Evolutionary conservation across 805 yeast genomes (phyloP).

Genomic region (Barnettozyma sp.): DNA sequence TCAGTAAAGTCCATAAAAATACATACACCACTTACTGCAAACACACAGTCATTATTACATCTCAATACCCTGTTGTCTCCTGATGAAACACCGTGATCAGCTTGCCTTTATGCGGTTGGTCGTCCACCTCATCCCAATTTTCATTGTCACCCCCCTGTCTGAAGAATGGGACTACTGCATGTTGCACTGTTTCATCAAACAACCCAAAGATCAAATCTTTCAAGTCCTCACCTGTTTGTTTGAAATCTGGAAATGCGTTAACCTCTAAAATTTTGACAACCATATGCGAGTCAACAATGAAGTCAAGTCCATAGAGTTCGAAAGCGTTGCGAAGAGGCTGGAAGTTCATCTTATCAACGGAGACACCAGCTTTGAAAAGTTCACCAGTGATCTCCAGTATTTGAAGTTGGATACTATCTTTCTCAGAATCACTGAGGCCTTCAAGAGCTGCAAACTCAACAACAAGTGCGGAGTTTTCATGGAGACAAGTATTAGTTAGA

Average conservation of each 20-base stretch:
- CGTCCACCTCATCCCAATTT: neutral
- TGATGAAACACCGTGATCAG: slow-evolving; percentile 36
- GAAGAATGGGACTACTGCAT: slow-evolving; percentile 45
- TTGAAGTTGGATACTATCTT: slow-evolving; percentile 40
- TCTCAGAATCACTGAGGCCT: slow-evolving; percentile 34
- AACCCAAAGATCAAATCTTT: slow-evolving; percentile 59
- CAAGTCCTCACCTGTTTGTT: slow-evolving; percentile 82
- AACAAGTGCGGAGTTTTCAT: slow-evolving; percentile 46
- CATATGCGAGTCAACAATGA: slow-evolving; percentile 53
- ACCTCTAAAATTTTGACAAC: slow-evolving; percentile 69
- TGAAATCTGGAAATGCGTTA: slow-evolving; percentile 93
- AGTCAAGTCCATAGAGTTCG: slow-evolving; percentile 87
- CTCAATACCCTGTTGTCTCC: slow-evolving; percentile 32
- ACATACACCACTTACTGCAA: too few species aligned
- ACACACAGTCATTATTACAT: too few species aligned
- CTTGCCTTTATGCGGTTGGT: slow-evolving; percentile 10
- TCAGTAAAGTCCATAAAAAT: too few species aligned
- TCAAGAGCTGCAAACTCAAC: slow-evolving; percentile 54
- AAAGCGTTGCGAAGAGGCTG: slow-evolving; percentile 74
- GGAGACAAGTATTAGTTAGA: slow-evolving; percentile 90
- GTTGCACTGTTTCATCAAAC: slow-evolving; percentile 48
- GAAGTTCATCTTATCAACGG: slow-evolving; percentile 78
- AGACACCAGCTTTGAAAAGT: slow-evolving; percentile 71
- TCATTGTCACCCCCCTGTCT: slow-evolving; percentile 10
- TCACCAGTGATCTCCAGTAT: slow-evolving; percentile 62